Evolutionary conservation across 2,329 filamentous ascomycete genomes (phyloP).

Genomic region (Epichloe glyceriae): DNA sequence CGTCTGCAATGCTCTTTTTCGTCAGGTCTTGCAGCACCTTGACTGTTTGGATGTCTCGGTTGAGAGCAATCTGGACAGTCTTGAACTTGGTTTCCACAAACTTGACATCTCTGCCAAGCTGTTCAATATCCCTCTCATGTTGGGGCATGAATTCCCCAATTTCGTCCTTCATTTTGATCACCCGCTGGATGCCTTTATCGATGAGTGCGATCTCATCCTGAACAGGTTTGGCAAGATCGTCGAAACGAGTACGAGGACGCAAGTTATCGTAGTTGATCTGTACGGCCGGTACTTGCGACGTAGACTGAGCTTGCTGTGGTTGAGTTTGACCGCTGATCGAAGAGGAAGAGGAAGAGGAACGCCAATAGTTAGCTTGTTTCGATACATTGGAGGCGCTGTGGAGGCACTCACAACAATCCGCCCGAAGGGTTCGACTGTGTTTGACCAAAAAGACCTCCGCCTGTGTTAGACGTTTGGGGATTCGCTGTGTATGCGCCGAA

Average conservation of each 20-base stretch:
- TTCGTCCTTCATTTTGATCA: conserved; percentile 66
- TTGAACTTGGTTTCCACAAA: conserved; percentile 38
- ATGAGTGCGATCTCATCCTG: conserved; percentile 66
- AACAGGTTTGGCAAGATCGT: conserved; percentile 72
- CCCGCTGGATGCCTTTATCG: conserved; percentile 67
- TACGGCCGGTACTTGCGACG: conserved; percentile 52
- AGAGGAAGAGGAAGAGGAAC: too few species aligned
- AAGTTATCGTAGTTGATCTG: conserved; percentile 69
- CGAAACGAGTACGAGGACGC: conserved; percentile 79
- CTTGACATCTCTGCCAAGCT: conserved; percentile 33
- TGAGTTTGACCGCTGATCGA: conserved; percentile 17
- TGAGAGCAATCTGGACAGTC: conserved; percentile 30
- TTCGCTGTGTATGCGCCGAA: conserved; percentile 15
- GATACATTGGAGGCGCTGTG: background rate
- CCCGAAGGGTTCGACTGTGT: conserved; percentile 20
- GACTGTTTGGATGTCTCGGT: conserved; percentile 49
- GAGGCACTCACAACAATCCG: conserved; percentile 19
- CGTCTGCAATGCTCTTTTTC: conserved; percentile 55
- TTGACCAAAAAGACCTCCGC: conserved; percentile 20
- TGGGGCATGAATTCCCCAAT: conserved; percentile 55
- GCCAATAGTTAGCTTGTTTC: background rate
- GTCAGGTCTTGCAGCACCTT: conserved; percentile 46
- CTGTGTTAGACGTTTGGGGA: conserved; percentile 8
- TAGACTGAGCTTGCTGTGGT: conserved; percentile 20
- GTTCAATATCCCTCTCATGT: conserved; percentile 34